Conservation (phyloP, 2,329 filamentous ascomycete species). For the Ophiognomonia clavigignenti-juglandacearum region DNA sequence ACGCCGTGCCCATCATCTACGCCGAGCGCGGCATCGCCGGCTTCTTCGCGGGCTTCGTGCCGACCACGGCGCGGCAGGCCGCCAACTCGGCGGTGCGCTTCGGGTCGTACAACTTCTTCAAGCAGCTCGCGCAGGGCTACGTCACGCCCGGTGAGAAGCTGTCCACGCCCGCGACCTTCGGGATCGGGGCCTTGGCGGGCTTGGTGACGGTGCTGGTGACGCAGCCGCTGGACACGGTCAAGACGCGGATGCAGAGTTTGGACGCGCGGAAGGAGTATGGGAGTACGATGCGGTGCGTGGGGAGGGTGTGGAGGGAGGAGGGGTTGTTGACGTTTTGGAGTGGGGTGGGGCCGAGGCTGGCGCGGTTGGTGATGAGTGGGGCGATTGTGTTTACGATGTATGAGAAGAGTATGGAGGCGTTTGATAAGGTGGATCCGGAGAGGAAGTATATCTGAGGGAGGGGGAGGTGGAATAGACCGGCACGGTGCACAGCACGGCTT, state of each 20-base stretch:
- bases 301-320: slow-evolving; percentile 81
- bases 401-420: slow-evolving; percentile 89
- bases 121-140: slow-evolving; percentile 88
- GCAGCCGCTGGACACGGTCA: slow-evolving; percentile 82
- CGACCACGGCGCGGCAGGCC: slow-evolving; percentile 89
- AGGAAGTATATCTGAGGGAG: slow-evolving; percentile 68
- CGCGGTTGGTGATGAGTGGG: slow-evolving; percentile 80
- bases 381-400: slow-evolving; percentile 99
- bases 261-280: slow-evolving; percentile 77
- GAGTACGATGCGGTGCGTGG: slow-evolving; percentile 80
- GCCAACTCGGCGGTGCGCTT: slow-evolving; percentile 93
- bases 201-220: slow-evolving; percentile 82
- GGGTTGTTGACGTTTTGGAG: slow-evolving; percentile 91
- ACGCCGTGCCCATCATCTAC: slow-evolving; percentile 82
- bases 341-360: slow-evolving; percentile 81
- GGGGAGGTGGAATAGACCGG: too few species aligned
- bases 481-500: too few species aligned
- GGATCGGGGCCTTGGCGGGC: slow-evolving; percentile 82
- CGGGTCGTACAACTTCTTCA: slow-evolving; percentile 82
- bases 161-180: slow-evolving; percentile 81
- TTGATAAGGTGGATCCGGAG: slow-evolving; percentile 77
- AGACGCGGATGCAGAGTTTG: slow-evolving; percentile 97
- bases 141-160: slow-evolving; percentile 93
- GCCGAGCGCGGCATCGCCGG: slow-evolving; percentile 83
- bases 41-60: slow-evolving; percentile 96